Evolutionary conservation across 768 basidiomycete genomes (phyloP), one percentile per base, ranked within the genome.

Genomic region (Hortiboletus campestris): DNA sequence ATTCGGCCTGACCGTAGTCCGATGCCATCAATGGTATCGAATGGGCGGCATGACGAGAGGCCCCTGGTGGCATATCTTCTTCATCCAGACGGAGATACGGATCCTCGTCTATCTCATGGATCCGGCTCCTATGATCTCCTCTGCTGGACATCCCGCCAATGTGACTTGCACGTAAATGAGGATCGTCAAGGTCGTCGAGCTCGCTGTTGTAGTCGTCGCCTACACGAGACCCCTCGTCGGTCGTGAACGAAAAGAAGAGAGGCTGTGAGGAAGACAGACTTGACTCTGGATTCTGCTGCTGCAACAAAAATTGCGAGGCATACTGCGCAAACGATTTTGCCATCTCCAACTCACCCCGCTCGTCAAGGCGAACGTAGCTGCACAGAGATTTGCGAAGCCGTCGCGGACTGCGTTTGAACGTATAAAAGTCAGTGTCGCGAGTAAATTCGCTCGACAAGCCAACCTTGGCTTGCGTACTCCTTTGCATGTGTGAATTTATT

Each of bases 191-290:
- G 75, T 91, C 89, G 68, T 89, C 87, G 42, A 88, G 73, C 66
- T 85, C 82, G 36, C 71, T 70, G 55, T 78, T 74, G 59, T 75
- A 69, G 57, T 75, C 70, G 65, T 76, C 72, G 56, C 78, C 82
- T 62, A 75, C 73, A 68, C 80, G 79, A 56, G 77, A 73, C 51
- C 80, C 87, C 51, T 84, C 79, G 74, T 89, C 88, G 59, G 89
- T 89, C 43, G 85, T 85, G 72, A 92, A 91, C 19, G 90, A 92
- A 78, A 89, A 93, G 78, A 93, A 93, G 71, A 93, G 82, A 51
- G 91, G 90, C 72, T 90, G 89, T 36, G 76, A 78, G 38, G 84
- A 84, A 20, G 83, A 80, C 39, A 81, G 79, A 63, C 81, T 73
- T 62, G 80, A 81, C 36, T 81, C 76, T 54, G 69, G 67, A 52